Percentiles rank a stretch among this genome's conserved stretches.
Evolutionary conservation across 768 basidiomycete species (phyloP).

Genomic region (Mycena epipterygia): DNA sequence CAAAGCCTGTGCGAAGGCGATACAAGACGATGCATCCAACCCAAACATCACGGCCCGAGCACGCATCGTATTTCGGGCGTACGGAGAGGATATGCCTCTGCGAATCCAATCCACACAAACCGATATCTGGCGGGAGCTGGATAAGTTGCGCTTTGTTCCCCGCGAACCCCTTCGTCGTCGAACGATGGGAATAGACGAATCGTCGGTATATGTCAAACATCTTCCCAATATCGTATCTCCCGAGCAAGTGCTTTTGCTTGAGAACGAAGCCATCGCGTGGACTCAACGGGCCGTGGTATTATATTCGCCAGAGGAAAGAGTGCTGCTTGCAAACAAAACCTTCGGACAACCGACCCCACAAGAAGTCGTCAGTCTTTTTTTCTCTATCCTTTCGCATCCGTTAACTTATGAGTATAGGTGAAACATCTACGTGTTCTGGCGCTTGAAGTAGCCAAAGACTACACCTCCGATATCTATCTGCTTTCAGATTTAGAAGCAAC

Average conservation of each 20-base stretch:
- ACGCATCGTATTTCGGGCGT: slow-evolving; percentile 48
- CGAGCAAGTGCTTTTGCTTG: slow-evolving; percentile 50
- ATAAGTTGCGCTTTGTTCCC: slow-evolving; percentile 57
- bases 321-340: slow-evolving; percentile 50
- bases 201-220: slow-evolving; percentile 38
- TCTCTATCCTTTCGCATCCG: neutral
- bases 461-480: slow-evolving; percentile 44
- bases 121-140: slow-evolving; percentile 48
- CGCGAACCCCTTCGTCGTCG: slow-evolving; percentile 41
- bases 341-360: slow-evolving; percentile 55
- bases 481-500: slow-evolving; percentile 56
- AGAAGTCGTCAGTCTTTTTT: slow-evolving; percentile 57
- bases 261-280: slow-evolving; percentile 61
- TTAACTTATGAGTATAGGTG: slow-evolving; percentile 45
- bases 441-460: slow-evolving; percentile 41
- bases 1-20: slow-evolving; percentile 49
- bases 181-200: slow-evolving; percentile 37
- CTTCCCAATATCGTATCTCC: slow-evolving; percentile 55
- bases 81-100: slow-evolving; percentile 51
- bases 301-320: slow-evolving; percentile 43
- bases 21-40: slow-evolving; percentile 40
- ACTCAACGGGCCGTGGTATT: slow-evolving; percentile 58
- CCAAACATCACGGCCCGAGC: slow-evolving; percentile 43
- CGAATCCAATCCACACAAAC: slow-evolving; percentile 30
- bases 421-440: slow-evolving; percentile 55